Evolutionary conservation across 2,329 filamentous ascomycete species (phyloP).

Genomic region (Stagonosporopsis tanaceti): DNA sequence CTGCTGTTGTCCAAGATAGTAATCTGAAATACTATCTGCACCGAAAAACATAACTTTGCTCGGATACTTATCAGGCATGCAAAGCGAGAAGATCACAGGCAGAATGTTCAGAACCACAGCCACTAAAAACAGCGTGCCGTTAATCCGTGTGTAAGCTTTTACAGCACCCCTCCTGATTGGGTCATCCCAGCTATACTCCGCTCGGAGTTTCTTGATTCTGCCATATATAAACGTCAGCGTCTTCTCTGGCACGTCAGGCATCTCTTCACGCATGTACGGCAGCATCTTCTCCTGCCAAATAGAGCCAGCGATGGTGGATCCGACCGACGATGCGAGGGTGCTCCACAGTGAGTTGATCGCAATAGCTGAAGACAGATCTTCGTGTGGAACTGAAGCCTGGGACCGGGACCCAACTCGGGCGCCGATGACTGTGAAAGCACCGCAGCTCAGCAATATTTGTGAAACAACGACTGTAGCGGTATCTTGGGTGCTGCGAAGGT

Average conservation of each 20-base stretch:
- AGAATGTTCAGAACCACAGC: slow-evolving; percentile 1
- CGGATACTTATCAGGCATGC: background rate
- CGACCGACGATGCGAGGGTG: background rate
- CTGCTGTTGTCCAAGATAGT: slow-evolving; percentile 2
- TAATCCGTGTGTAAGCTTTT: background rate
- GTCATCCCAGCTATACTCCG: background rate
- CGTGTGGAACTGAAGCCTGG: slow-evolving; percentile 4
- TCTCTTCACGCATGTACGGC: slow-evolving; percentile 1
- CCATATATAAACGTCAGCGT: background rate
- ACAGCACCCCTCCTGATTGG: background rate
- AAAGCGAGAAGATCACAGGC: background rate
- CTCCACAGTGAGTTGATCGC: background rate
- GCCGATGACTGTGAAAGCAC: slow-evolving; percentile 1
- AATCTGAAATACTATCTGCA: background rate
- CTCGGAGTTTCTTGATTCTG: background rate
- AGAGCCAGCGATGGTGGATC: background rate
- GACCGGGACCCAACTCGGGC: background rate
- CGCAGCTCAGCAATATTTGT: background rate
- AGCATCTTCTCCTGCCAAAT: slow-evolving; percentile 2
- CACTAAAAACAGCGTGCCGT: background rate
- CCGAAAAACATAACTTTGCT: background rate
- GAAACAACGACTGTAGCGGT: background rate
- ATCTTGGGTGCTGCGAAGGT: background rate
- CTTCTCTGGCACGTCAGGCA: background rate
- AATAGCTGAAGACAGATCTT: slow-evolving; percentile 1